Evolutionary conservation across 2,329 filamentous ascomycete genomes (phyloP), one percentile per base, ranked within the genome.

Genomic region (Chrysoporthe cubensis): DNA sequence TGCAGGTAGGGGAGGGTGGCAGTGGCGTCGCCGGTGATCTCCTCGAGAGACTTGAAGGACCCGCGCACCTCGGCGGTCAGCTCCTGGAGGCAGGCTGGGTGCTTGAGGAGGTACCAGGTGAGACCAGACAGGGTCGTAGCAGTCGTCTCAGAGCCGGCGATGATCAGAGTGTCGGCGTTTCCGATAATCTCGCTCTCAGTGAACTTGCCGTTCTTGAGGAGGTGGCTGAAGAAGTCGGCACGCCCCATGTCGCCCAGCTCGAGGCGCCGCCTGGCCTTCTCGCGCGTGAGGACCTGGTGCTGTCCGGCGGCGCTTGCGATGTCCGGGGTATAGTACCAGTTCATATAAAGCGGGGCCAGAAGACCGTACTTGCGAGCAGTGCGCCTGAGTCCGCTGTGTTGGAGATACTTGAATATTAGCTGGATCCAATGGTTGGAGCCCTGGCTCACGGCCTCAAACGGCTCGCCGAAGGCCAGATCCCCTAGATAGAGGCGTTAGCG

Each of bases 381-480:
- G 48, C 72, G 66, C 3, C 73, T 70, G 32, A 73, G 58, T 40
- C 74, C 42, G 64, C 71, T 71, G 3, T 73, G 71, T 16, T 73
- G 32, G 6, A 72, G 70, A 34, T 72, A 69, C 58, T 74, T 72
- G 40, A 71, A 59, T 37, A 75, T 69, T 2, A 75, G 57, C n/a
- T 71, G 64, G 48, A 77, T 72, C 73, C 73, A 74, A 54, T 73
- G 72, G 5, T 70, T 70, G n/a, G 73, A 66, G 9, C 68, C 69
- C 11, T 63, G 64, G 9, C 72, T 69, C 3, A 80, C 71, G 67
- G 74, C 76, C 14, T 74, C 75, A 69, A 81, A 82, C 1, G 79
- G 76, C 66, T 82, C 78, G 4, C 80, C 81, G 68, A 83, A 83
- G 0, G 79, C 77, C 57, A 84, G 75, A 66, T 83, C 81, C 2